phyloP scores from a whole-genome alignment of 164 flowering plant species.

The Tetrastigma voinierianum region DNA sequence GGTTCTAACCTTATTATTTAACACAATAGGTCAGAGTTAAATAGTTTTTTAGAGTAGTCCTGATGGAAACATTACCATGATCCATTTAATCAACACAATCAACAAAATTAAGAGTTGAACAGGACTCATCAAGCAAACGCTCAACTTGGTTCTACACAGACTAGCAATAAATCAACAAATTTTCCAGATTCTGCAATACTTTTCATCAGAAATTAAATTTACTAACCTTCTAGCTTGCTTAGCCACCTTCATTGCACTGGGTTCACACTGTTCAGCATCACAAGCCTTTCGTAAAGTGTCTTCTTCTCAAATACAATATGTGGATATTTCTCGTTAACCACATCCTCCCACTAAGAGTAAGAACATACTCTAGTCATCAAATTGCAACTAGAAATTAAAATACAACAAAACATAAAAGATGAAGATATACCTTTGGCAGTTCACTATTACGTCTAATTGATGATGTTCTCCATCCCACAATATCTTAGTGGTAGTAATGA shows the following conservation, averaged over 20 bases:
- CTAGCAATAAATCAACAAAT: not conserved
- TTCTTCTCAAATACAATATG: constrained; percentile 90
- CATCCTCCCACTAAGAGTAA: constrained; percentile 74
- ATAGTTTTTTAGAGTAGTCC: too few relatives aligned
- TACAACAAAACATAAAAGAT: too few relatives aligned
- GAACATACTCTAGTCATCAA: not conserved
- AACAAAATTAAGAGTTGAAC: not conserved
- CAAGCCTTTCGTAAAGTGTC: constrained; percentile 55
- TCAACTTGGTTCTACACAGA: not conserved
- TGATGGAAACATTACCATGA: too few relatives aligned
- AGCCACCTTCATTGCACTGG: constrained; percentile 28
- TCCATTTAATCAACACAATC: not conserved
- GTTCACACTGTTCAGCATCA: constrained; percentile 38
- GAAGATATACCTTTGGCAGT: constrained; percentile 71
- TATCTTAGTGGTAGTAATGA: constrained; percentile 49
- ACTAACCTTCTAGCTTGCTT: constrained; percentile 81
- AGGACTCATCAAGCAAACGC: not conserved
- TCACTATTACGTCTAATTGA: constrained; percentile 80
- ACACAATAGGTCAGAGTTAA: too few relatives aligned
- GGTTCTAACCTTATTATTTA: too few relatives aligned
- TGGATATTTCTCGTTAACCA: constrained; percentile 77
- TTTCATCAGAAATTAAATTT: not conserved
- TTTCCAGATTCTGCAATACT: not conserved
- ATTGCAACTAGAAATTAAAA: constrained; percentile 1
- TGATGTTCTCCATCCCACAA: constrained; percentile 99